phyloP scores from a whole-genome alignment of 306 rosid genomes.

The Lathyrus tuberosus region DNA sequence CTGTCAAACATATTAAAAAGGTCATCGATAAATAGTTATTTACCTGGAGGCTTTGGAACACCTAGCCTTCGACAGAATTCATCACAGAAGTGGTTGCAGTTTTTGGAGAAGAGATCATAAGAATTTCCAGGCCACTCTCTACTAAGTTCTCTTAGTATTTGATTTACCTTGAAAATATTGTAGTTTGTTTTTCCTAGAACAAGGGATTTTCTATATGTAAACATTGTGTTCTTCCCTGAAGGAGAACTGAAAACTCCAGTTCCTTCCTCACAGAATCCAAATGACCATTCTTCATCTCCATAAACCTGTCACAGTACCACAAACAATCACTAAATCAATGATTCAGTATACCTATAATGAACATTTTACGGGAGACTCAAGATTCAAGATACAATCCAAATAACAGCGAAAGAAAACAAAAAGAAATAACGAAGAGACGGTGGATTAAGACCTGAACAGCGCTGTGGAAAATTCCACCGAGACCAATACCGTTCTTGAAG shows the following conservation, averaged over 20 bases:
- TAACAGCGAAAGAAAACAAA: not conserved
- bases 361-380: not conserved
- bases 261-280: constrained; percentile 87
- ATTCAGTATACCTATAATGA: not conserved
- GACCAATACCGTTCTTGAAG: constrained; percentile 83
- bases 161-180: constrained; percentile 62
- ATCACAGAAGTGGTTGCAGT: constrained; percentile 92
- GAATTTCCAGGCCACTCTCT: constrained; percentile 85
- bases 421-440: not conserved
- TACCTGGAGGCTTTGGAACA: constrained; percentile 88
- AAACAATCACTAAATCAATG: too few relatives aligned
- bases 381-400: constrained; percentile 13
- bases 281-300: constrained; percentile 93
- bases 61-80: constrained; percentile 74
- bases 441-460: constrained; percentile 67
- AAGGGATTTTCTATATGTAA: constrained; percentile 66
- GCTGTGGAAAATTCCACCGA: constrained; percentile 87
- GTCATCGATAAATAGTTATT: not conserved
- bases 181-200: constrained; percentile 65
- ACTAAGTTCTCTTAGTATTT: constrained; percentile 79
- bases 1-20: not conserved
- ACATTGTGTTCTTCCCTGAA: constrained; percentile 73
- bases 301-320: constrained; percentile 53
- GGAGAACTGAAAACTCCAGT: constrained; percentile 84
- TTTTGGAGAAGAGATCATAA: constrained; percentile 73